Evolutionary conservation across 1,139 yeast species (phyloP).

Genomic region (Sugiyamaella grinbergsii): DNA sequence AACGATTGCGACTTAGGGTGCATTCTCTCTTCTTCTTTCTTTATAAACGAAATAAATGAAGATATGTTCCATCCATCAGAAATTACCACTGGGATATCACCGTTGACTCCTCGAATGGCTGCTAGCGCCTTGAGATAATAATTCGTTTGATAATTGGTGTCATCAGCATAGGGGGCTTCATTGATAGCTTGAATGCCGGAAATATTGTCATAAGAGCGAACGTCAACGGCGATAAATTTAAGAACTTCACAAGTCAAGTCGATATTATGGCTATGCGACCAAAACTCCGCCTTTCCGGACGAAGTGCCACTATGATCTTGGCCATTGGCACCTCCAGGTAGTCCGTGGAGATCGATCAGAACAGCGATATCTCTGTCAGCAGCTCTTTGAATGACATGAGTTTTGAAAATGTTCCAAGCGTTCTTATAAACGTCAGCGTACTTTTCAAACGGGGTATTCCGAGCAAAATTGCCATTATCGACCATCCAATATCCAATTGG

Average conservation of each 20-base stretch:
- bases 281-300: constrained; percentile 61
- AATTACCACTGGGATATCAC: constrained; percentile 67
- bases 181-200: constrained; percentile 83
- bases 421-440: constrained; percentile 59
- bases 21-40: constrained; percentile 46
- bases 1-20: constrained; percentile 37
- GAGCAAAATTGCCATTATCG: constrained; percentile 59
- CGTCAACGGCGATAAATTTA: constrained; percentile 63
- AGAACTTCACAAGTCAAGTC: constrained; percentile 54
- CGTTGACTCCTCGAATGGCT: constrained; percentile 59
- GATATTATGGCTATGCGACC: constrained; percentile 52
- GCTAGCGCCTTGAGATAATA: constrained; percentile 72
- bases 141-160: constrained; percentile 48
- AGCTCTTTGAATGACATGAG: constrained; percentile 57
- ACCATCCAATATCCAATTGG: constrained; percentile 94
- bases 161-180: constrained; percentile 67
- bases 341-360: constrained; percentile 80
- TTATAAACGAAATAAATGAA: constrained; percentile 74
- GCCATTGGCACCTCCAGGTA: constrained; percentile 91
- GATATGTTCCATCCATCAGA: constrained; percentile 95
- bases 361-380: constrained; percentile 63
- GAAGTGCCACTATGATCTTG: constrained; percentile 80
- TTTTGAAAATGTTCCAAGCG: constrained; percentile 68
- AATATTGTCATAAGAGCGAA: constrained; percentile 61
- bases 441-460: constrained; percentile 62